A percentile compares a stretch with the other conserved stretches of the same genome.
Evolutionary conservation across 2,329 filamentous ascomycete species (phyloP).

Genomic region (Xylaria multiplex): DNA sequence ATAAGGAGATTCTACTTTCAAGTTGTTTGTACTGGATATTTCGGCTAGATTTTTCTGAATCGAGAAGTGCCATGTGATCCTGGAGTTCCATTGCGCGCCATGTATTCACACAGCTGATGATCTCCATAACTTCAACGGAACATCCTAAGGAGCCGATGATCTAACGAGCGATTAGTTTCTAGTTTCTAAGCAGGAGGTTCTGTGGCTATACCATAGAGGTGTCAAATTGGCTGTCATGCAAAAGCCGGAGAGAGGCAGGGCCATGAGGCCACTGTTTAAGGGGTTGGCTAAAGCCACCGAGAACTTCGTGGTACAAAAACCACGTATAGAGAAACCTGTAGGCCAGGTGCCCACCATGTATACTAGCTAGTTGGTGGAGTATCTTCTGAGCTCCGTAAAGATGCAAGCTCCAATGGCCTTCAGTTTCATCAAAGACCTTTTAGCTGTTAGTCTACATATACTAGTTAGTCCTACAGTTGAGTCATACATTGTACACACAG

Average conservation of each 20-base stretch:
- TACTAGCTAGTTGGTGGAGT: slow-evolving; percentile 44
- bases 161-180: slow-evolving; percentile 42
- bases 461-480: background rate
- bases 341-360: slow-evolving; percentile 45
- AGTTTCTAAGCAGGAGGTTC: background rate
- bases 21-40: slow-evolving; percentile 45
- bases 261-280: slow-evolving; percentile 42
- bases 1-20: slow-evolving; percentile 43
- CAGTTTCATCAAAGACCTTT: slow-evolving; percentile 60
- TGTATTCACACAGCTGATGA: slow-evolving; percentile 56
- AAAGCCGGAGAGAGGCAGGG: slow-evolving; percentile 45
- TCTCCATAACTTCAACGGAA: slow-evolving; percentile 57
- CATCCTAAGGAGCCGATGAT: slow-evolving; percentile 60
- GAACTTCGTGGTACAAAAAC: slow-evolving; percentile 60
- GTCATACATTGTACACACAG: slow-evolving; percentile 59
- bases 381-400: slow-evolving; percentile 56
- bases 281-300: slow-evolving; percentile 57
- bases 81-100: slow-evolving; percentile 49
- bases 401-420: slow-evolving; percentile 58
- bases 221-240: slow-evolving; percentile 47
- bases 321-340: slow-evolving; percentile 57
- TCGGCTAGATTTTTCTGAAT: slow-evolving; percentile 45
- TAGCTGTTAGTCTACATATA: background rate
- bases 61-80: slow-evolving; percentile 39
- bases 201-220: slow-evolving; percentile 46